phyloP scores from a whole-genome alignment of 345 rosid genomes.

The Nephelium lappaceum region DNA sequence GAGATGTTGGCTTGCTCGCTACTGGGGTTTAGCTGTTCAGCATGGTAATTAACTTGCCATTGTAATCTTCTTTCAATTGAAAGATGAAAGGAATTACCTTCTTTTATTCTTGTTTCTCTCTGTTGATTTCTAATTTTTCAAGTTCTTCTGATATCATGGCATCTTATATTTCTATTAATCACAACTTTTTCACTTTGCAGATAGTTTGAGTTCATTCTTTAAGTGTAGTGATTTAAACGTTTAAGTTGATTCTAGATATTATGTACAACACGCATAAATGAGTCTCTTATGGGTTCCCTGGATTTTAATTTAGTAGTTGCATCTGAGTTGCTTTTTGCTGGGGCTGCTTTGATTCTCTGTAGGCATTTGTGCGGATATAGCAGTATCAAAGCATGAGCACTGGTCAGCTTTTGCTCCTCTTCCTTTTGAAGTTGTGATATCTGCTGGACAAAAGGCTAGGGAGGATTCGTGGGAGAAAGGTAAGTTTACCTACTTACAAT shows the following conservation, averaged over 20 bases:
- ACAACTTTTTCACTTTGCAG: neutral
- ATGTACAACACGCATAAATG: neutral
- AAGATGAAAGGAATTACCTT: constrained; percentile 5
- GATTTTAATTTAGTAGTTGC: constrained; percentile 5
- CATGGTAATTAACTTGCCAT: constrained; percentile 56
- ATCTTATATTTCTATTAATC: neutral
- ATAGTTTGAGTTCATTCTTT: constrained; percentile 2
- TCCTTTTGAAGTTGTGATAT: constrained; percentile 91
- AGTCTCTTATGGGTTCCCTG: neutral
- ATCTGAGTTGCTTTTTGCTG: constrained; percentile 26
- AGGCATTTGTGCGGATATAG: constrained; percentile 90
- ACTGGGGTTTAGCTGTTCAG: constrained; percentile 89
- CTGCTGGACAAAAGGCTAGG: constrained; percentile 97
- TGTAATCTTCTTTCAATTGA: neutral
- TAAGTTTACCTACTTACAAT: constrained; percentile 33
- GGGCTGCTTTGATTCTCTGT: constrained; percentile 22
- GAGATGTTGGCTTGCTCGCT: constrained; percentile 99
- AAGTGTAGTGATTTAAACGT: neutral
- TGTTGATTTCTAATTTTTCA: constrained; percentile 3
- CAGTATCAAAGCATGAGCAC: constrained; percentile 71
- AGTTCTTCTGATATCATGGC: neutral
- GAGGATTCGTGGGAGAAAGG: constrained; percentile 73
- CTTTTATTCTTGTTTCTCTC: neutral
- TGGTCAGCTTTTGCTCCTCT: constrained; percentile 99
- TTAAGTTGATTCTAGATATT: neutral